These are phyloP conservation scores for Chlamydomonas schloesseri DNA, from an alignment of 139 green algal species.

Conservation along the genomic window DNA sequence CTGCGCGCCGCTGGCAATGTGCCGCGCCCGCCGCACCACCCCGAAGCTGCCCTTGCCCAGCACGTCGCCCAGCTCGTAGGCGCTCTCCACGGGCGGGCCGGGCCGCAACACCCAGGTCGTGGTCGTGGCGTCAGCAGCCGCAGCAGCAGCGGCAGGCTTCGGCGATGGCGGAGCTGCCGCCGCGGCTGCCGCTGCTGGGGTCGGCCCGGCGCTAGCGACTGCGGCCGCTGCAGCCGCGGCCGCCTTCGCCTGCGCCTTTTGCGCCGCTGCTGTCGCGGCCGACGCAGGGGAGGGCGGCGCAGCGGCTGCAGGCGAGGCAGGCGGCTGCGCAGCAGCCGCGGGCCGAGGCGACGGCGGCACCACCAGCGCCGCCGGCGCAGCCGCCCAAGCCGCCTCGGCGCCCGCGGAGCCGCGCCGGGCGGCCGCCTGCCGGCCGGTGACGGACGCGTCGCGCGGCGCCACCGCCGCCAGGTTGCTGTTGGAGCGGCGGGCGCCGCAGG, in stretches of 20 bases:
- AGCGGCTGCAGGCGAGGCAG: no score
- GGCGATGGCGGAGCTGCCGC: neutral
- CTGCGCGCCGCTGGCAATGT: conserved; percentile 29
- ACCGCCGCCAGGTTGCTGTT: no score
- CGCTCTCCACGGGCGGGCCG: conserved; percentile 1
- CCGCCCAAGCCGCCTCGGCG: no score
- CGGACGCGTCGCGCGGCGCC: no score
- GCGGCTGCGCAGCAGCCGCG: no score
- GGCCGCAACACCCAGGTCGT: conserved; percentile 31
- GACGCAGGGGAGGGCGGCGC: neutral
- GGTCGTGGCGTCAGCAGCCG: neutral
- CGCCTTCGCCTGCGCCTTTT: neutral
- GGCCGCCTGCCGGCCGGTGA: no score
- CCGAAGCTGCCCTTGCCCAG: conserved; percentile 75
- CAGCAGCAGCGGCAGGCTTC: neutral
- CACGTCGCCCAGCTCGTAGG: conserved; percentile 49
- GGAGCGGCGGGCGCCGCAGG: no score
- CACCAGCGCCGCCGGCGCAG: no score
- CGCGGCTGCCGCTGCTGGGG: neutral
- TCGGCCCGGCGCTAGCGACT: neutral
- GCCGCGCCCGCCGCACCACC: neutral
- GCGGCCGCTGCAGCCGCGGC: neutral
- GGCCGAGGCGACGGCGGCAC: no score
- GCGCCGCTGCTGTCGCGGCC: neutral
- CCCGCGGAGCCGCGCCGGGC: no score